A percentile compares a stretch with the other conserved stretches of the same genome.
Evolutionary conservation across 2,329 filamentous ascomycete genomes (phyloP).

Genomic region (Pseudogymnoascus sp.): DNA sequence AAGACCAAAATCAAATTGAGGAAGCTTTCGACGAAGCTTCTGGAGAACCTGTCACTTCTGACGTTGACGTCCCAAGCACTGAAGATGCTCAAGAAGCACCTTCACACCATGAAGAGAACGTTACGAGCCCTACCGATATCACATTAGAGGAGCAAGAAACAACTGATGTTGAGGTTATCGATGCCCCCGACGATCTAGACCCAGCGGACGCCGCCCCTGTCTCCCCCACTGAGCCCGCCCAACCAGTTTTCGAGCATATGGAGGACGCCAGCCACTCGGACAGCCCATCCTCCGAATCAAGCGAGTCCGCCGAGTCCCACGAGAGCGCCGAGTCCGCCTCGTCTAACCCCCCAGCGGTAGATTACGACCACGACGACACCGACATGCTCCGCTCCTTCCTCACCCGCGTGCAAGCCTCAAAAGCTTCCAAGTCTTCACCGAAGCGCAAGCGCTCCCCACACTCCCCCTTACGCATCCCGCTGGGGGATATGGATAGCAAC

Average conservation of each 20-base stretch:
- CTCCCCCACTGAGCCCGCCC: background rate
- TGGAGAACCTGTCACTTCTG: background rate
- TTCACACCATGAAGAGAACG: background rate
- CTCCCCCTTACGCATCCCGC: constrained; percentile 24
- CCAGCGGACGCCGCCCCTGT: background rate
- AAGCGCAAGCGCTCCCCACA: constrained; percentile 23
- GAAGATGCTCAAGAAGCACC: background rate
- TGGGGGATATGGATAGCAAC: constrained; percentile 17
- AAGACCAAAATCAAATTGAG: background rate
- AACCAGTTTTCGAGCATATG: background rate
- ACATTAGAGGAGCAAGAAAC: background rate
- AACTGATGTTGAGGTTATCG: background rate
- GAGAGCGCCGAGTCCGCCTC: background rate
- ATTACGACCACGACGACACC: constrained; percentile 26
- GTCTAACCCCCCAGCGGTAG: background rate
- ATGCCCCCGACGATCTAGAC: background rate
- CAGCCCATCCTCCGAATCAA: background rate
- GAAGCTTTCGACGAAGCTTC: background rate
- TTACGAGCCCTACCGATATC: background rate
- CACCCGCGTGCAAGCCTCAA: constrained; percentile 28
- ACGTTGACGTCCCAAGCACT: background rate
- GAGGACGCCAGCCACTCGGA: background rate
- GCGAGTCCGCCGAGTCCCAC: background rate
- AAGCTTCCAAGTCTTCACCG: constrained; percentile 23
- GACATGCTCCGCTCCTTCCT: constrained; percentile 31